Conservation (phyloP, 257 asterid genomes). For the Rubia yunnanensis region DNA sequence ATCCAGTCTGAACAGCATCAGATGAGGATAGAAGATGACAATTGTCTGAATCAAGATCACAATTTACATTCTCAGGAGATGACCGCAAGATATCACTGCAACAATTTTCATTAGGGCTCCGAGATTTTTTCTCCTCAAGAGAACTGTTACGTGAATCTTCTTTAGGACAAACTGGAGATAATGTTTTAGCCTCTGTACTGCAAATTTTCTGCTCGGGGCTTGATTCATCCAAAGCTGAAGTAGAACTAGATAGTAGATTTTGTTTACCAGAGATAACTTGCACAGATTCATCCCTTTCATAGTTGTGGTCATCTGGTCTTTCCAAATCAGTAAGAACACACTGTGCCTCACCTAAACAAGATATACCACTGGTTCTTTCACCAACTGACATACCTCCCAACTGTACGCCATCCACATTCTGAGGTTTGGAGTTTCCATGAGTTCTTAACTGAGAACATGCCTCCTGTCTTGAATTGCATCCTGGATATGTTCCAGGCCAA, state of each 20-base stretch:
- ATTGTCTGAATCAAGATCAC: constrained; percentile 22
- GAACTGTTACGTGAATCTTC: constrained; percentile 12
- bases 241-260: constrained; percentile 7
- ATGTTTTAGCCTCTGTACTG: constrained; percentile 8
- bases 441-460: constrained; percentile 19
- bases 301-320: constrained; percentile 9
- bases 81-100: constrained; percentile 18
- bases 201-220: constrained; percentile 9
- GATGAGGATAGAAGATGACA: constrained; percentile 16
- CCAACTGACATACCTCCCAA: constrained; percentile 10
- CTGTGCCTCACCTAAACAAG: neutral
- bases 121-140: constrained; percentile 15
- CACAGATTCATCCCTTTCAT: constrained; percentile 1
- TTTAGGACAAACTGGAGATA: constrained; percentile 10
- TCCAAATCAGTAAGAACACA: constrained; percentile 5
- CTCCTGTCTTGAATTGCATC: constrained; percentile 18
- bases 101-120: neutral
- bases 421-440: constrained; percentile 19
- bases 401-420: constrained; percentile 23
- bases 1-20: constrained; percentile 24
- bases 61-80: constrained; percentile 23
- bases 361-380: neutral
- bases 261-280: constrained; percentile 5
- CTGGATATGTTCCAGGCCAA: constrained; percentile 13
- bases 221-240: constrained; percentile 7